Conservation (phyloP, 768 basidiomycete species). For the Russula abietina region DNA sequence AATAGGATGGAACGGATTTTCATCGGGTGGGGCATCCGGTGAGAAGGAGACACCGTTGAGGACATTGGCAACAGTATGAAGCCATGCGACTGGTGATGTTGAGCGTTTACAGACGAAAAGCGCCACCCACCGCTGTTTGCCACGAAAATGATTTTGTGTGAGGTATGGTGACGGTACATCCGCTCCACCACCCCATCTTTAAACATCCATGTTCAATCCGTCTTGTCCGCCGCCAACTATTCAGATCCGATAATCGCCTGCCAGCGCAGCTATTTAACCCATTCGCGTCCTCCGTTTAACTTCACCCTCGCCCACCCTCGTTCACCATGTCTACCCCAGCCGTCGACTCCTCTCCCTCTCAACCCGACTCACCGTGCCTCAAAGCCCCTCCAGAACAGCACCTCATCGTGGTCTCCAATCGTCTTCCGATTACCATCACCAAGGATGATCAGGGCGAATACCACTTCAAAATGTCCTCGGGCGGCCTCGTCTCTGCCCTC, state of each 20-base stretch:
- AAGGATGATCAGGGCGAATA: constrained; percentile 91
- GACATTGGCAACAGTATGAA: background rate
- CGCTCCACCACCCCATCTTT: background rate
- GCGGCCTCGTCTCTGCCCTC: constrained; percentile 94
- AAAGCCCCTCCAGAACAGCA: constrained; percentile 49
- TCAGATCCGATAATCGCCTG: constrained; percentile 12
- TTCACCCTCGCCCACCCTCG: background rate
- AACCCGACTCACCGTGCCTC: constrained; percentile 13
- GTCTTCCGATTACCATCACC: constrained; percentile 91
- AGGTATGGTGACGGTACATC: background rate
- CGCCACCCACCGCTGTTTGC: no score
- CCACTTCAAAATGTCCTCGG: constrained; percentile 99
- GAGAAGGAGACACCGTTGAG: background rate
- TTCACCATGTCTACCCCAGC: constrained; percentile 7
- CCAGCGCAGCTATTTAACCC: constrained; percentile 17
- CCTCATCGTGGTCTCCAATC: constrained; percentile 93
- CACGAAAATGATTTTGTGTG: no score
- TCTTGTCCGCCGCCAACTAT: background rate
- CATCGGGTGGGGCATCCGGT: background rate
- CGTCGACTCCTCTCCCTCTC: background rate
- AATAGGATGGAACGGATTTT: constrained; percentile 1
- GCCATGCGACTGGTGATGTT: background rate
- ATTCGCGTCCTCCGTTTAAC: background rate
- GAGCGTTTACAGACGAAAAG: no score
- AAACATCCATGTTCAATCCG: background rate